These are phyloP conservation scores for Fusarium transvaalense DNA, from an alignment of 2,329 filamentous ascomycete species.

Conservation along the genomic window DNA sequence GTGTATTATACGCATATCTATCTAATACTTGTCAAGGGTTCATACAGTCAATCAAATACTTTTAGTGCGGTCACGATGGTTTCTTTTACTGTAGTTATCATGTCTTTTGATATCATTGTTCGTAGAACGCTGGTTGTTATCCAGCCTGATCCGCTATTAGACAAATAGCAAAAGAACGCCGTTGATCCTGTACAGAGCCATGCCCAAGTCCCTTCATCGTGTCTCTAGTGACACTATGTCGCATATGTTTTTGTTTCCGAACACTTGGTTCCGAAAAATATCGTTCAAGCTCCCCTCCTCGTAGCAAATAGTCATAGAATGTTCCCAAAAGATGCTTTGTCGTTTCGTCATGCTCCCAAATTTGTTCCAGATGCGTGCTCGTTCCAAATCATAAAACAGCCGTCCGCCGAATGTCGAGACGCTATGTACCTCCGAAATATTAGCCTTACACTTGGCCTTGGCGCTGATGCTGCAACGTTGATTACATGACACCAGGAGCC, in stretches of 20 bases:
- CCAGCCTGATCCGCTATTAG: constrained; percentile 30
- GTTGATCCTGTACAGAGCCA: constrained; percentile 34
- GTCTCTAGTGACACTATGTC: constrained; percentile 16
- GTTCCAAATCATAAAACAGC: constrained; percentile 36
- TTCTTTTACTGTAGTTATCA: not conserved
- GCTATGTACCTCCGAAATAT: constrained; percentile 2
- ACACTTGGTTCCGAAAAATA: constrained; percentile 13
- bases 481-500: constrained; percentile 53
- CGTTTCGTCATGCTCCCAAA: constrained; percentile 23
- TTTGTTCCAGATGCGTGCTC: constrained; percentile 33
- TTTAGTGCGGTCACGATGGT: not conserved
- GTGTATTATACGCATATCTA: not conserved
- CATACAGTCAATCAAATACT: not conserved
- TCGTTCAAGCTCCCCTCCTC: constrained; percentile 11
- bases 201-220: constrained; percentile 15
- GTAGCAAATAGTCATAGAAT: constrained; percentile 30
- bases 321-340: constrained; percentile 25
- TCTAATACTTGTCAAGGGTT: no score
- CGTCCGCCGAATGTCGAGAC: not conserved
- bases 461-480: not conserved
- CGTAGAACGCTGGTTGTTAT: constrained; percentile 30
- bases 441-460: not conserved
- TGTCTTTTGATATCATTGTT: constrained; percentile 33
- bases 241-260: constrained; percentile 21
- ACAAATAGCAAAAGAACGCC: constrained; percentile 41